These are phyloP conservation scores for Casaregolazyma lundiana DNA, from an alignment of 1,139 yeast species.

Conservation along the genomic window DNA sequence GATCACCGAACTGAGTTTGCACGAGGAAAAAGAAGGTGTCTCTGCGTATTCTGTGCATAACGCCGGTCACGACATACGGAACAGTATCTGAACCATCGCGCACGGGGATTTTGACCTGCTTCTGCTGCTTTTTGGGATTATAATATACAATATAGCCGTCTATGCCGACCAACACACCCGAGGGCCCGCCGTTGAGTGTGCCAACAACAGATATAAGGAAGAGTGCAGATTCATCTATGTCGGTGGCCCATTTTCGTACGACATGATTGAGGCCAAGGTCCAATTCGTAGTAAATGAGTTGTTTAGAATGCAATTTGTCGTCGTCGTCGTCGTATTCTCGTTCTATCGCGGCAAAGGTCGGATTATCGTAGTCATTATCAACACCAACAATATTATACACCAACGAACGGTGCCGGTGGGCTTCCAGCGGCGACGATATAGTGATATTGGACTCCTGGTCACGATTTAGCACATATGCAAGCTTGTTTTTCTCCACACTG, in stretches of 20 bases:
- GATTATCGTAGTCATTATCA: conserved; percentile 77
- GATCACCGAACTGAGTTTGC: conserved; percentile 70
- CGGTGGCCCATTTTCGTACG: conserved; percentile 45
- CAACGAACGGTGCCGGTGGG: conserved; percentile 47
- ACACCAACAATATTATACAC: conserved; percentile 56
- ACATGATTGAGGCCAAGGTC: conserved; percentile 84
- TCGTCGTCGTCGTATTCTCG: conserved; percentile 40
- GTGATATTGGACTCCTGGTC: conserved; percentile 45
- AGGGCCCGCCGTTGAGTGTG: conserved; percentile 50
- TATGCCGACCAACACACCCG: conserved; percentile 54
- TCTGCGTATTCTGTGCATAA: conserved; percentile 44
- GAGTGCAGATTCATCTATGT: conserved; percentile 41
- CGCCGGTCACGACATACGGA: conserved; percentile 48
- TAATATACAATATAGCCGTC: conserved; percentile 44
- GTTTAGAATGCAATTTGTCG: conserved; percentile 23
- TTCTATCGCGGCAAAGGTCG: conserved; percentile 78
- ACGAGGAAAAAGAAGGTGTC: conserved; percentile 62
- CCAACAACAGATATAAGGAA: conserved; percentile 45
- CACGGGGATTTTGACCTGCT: conserved; percentile 29
- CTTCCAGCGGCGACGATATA: conserved; percentile 73
- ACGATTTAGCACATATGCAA: conserved; percentile 55
- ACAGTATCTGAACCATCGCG: conserved; percentile 25
- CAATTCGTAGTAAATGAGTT: conserved; percentile 65
- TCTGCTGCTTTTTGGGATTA: conserved; percentile 34
- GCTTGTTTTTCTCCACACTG: conserved; percentile 68